Evolutionary conservation across 371 early-diverging fungal species (phyloP).

Genomic region (Capillidium rhysosporum): DNA sequence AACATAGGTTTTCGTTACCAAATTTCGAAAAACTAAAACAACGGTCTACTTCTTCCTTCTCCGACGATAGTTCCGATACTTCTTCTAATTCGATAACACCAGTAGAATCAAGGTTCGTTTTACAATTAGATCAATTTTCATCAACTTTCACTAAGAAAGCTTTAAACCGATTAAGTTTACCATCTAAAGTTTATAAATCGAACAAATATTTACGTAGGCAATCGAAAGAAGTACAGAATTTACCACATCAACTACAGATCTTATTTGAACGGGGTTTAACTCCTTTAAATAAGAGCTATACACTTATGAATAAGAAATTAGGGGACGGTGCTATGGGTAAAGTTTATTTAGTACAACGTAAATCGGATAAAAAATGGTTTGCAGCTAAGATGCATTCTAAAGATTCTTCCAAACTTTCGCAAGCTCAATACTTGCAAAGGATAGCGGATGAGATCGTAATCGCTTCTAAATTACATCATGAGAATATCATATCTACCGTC

Average conservation of each 20-base stretch:
- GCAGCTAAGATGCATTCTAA: constrained; percentile 2
- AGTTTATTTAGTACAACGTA: neutral
- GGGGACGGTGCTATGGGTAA: constrained; percentile 1
- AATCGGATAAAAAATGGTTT: neutral
- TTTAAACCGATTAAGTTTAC: too few species aligned
- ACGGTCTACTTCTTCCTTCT: too few species aligned
- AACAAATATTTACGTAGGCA: neutral
- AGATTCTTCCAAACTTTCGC: neutral
- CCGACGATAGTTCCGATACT: too few species aligned
- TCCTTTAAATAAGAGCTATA: neutral
- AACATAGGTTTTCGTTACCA: too few species aligned
- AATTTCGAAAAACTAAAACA: too few species aligned
- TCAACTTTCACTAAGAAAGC: too few species aligned
- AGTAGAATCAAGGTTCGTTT: too few species aligned
- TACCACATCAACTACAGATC: constrained; percentile 3
- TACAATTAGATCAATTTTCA: too few species aligned
- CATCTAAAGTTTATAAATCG: neutral
- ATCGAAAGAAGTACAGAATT: neutral
- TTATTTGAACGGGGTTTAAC: neutral
- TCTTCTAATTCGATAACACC: too few species aligned
- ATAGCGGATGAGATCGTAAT: neutral
- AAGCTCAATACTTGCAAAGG: neutral
- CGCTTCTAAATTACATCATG: constrained; percentile 1
- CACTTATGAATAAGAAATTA: neutral
- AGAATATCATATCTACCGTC: neutral